A percentile compares a stretch with the other conserved stretches of the same genome.
phyloP scores from a whole-genome alignment of 257 asterid species.

The Capsicum baccatum region DNA sequence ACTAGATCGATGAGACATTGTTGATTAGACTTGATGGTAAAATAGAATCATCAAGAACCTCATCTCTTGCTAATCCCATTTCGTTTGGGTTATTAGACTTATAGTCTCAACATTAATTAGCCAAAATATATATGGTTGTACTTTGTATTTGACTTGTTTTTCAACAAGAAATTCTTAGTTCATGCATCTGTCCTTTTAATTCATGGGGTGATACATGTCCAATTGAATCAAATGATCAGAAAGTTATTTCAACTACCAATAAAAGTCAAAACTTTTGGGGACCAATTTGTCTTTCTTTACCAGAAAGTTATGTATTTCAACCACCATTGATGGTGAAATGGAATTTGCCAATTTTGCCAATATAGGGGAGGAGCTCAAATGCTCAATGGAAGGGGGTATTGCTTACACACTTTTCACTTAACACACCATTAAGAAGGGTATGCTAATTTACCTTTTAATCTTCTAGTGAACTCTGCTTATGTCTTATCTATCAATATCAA shows the following conservation, averaged over 20 bases:
- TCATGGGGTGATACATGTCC: neutral
- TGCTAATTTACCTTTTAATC: too few relatives aligned
- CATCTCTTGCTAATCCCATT: slow-evolving; percentile 10
- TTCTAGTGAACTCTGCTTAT: too few relatives aligned
- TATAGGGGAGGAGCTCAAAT: too few relatives aligned
- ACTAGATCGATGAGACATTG: neutral
- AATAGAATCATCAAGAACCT: neutral
- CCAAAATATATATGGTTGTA: neutral
- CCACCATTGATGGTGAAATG: neutral
- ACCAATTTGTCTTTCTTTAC: neutral
- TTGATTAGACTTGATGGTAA: neutral
- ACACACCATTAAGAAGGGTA: too few relatives aligned
- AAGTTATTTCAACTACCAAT: neutral
- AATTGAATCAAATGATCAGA: neutral
- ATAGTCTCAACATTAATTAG: neutral
- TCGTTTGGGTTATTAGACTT: neutral
- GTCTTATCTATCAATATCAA: too few relatives aligned
- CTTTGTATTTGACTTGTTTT: neutral
- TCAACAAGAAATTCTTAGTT: neutral
- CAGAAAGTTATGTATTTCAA: neutral
- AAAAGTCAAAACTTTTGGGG: neutral
- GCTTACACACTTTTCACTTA: too few relatives aligned
- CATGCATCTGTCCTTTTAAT: slow-evolving; percentile 4
- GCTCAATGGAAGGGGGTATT: too few relatives aligned
- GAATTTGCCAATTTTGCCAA: too few relatives aligned